Percentiles rank a stretch among this genome's conserved stretches.
These are phyloP conservation scores for Dovyalis caffra DNA, from an alignment of 345 rosid species.

Conservation along the genomic window DNA sequence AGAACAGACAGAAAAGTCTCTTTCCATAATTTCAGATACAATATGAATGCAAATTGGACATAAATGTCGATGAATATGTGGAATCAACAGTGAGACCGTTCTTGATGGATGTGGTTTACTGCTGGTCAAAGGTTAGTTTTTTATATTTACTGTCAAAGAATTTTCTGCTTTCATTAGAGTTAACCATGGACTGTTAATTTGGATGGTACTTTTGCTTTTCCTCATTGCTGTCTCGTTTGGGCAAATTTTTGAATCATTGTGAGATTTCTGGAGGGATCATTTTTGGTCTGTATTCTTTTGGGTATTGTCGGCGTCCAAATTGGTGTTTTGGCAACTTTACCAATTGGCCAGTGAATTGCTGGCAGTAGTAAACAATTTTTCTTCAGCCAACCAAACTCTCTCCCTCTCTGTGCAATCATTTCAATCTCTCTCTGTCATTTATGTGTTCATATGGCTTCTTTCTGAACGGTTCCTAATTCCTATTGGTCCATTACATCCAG, in stretches of 20 bases:
- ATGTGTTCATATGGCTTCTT: neutral
- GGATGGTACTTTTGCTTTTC: neutral
- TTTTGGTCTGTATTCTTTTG: neutral
- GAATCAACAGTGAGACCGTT: slow-evolving; percentile 93
- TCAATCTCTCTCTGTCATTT: neutral
- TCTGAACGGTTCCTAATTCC: neutral
- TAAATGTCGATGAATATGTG: slow-evolving; percentile 86
- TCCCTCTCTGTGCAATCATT: neutral
- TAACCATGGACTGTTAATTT: neutral
- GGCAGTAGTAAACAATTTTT: neutral
- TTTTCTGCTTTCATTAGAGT: neutral
- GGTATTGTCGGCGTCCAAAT: neutral
- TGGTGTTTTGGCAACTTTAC: neutral
- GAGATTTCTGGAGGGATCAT: slow-evolving; percentile 1
- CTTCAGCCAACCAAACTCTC: neutral
- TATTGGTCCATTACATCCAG: neutral
- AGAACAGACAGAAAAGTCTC: neutral
- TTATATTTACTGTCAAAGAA: neutral
- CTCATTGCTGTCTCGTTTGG: neutral
- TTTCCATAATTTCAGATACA: slow-evolving; percentile 60
- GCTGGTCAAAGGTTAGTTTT: slow-evolving; percentile 87
- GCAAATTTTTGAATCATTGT: neutral
- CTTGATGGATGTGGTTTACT: slow-evolving; percentile 94
- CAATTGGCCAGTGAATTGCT: neutral
- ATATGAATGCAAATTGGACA: slow-evolving; percentile 92